Evolutionary conservation across 345 rosid genomes (phyloP).

Genomic region (Microthlaspi erraticum): DNA sequence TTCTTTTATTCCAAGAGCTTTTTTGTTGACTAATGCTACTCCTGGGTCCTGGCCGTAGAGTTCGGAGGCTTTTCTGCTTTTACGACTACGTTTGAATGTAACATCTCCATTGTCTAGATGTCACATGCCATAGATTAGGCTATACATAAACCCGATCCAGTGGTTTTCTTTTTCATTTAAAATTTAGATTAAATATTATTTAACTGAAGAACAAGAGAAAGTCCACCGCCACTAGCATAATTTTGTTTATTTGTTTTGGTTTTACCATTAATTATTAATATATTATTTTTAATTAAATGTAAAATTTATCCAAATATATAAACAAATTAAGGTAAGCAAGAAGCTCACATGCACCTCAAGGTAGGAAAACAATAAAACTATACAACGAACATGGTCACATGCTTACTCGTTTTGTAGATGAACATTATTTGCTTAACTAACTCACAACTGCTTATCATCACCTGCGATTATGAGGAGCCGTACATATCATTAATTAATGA

Average conservation of each 20-base stretch:
- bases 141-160: constrained; percentile 15
- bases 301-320: too few species aligned
- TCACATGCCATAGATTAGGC: constrained; percentile 45
- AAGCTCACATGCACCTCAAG: too few species aligned
- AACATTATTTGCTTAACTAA: constrained; percentile 33
- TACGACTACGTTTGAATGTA: constrained; percentile 23
- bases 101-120: constrained; percentile 14
- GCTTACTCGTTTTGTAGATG: constrained; percentile 20
- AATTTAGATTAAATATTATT: not conserved
- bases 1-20: not conserved
- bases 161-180: not conserved
- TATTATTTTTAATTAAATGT: too few species aligned
- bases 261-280: not conserved
- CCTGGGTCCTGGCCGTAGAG: constrained; percentile 39
- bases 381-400: constrained; percentile 43
- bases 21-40: constrained; percentile 29
- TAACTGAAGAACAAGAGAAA: constrained; percentile 10
- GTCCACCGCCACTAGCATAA: constrained; percentile 18
- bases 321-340: too few species aligned
- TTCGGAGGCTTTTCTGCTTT: constrained; percentile 8
- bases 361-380: too few species aligned
- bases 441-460: constrained; percentile 37
- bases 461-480: constrained; percentile 44
- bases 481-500: constrained; percentile 38
- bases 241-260: constrained; percentile 10